Base-by-base conservation (phyloP, 2,329 filamentous ascomycete genomes). In the Diaporthe caulivora region DNA sequence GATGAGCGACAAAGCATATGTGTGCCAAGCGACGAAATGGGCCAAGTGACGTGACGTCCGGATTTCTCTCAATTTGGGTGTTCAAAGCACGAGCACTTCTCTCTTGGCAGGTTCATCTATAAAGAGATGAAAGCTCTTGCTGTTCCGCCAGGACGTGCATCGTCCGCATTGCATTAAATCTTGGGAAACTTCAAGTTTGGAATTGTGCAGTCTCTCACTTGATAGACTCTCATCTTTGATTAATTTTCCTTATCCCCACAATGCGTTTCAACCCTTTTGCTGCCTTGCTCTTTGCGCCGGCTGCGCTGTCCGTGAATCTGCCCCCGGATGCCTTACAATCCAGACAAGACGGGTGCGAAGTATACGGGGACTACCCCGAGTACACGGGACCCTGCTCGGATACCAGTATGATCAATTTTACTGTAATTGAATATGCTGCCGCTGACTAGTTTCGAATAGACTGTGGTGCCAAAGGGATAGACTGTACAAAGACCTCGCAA, bases 301-400 rank as follows among this genome's bases (percentile, higher is more conserved):
- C 26, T 5, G 29, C 60, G 4, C 42, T 64, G 42, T 49, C 18
- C 29, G 60, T 49, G 7, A 64, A 64, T 10, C 29, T 64, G 42
- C 60, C 26, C 4, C 21, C 2, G 11, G 42, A 49, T 11, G 18
- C 10, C 9, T 17, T 64, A 21, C 26, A 49, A 17, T n/a, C 42
- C 10, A 64, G 60, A 34, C 60, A 64, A 49, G 42, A 31, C n/a
- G 58, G 58, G 2, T 64, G 58, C 5, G 40, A 47, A 31, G 58
- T 13, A 7, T 64, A 49, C 21, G 60, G 60, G 2, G 29, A 64
- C 18, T 64, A 64, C 13, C 60, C 60, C 3, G 60, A 49, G 11
- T 64, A 64, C 26, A 49, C 60, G 4, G 60, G 60, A 17, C 60
- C 60, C n/a, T 64, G 60, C 42, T 18, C 31, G 17, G 60, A 64